Evolutionary conservation across 345 rosid genomes (phyloP).

Genomic region (Eucalyptus marginata): DNA sequence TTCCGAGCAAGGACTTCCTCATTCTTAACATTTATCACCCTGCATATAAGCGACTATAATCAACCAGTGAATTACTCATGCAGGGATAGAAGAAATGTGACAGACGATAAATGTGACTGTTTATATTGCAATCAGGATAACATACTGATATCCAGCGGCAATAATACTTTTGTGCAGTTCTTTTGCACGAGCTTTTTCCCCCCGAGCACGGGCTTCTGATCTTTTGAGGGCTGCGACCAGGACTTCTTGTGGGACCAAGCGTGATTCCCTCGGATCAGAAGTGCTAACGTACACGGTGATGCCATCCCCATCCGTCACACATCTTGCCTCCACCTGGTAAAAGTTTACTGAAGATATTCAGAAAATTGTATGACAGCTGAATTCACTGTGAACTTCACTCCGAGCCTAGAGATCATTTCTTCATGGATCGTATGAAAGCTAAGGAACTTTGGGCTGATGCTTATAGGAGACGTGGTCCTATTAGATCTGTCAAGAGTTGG

Average conservation of each 20-base stretch:
- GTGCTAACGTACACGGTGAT: conserved; percentile 56
- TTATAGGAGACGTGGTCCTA: background rate
- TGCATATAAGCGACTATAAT: background rate
- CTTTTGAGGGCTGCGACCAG: conserved; percentile 40
- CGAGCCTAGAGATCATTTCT: background rate
- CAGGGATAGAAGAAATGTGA: background rate
- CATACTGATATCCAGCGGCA: conserved; percentile 62
- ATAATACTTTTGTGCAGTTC: conserved; percentile 47
- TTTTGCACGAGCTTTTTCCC: conserved; percentile 48
- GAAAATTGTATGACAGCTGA: background rate
- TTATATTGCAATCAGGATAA: background rate
- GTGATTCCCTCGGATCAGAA: conserved; percentile 46
- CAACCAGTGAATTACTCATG: background rate
- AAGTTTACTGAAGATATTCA: background rate
- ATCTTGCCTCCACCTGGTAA: conserved; percentile 65
- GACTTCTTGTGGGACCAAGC: conserved; percentile 47
- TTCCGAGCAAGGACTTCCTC: conserved; percentile 67
- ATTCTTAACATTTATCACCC: conserved; percentile 27
- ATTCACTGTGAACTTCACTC: background rate
- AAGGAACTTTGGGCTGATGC: background rate
- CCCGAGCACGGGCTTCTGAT: conserved; percentile 47
- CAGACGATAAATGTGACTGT: background rate
- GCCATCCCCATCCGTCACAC: conserved; percentile 79
- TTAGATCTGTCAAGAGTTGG: background rate
- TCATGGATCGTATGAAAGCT: background rate